Evolutionary conservation across 2,329 filamentous ascomycete species (phyloP).

Genomic region (Teratosphaeria nubilosa): DNA sequence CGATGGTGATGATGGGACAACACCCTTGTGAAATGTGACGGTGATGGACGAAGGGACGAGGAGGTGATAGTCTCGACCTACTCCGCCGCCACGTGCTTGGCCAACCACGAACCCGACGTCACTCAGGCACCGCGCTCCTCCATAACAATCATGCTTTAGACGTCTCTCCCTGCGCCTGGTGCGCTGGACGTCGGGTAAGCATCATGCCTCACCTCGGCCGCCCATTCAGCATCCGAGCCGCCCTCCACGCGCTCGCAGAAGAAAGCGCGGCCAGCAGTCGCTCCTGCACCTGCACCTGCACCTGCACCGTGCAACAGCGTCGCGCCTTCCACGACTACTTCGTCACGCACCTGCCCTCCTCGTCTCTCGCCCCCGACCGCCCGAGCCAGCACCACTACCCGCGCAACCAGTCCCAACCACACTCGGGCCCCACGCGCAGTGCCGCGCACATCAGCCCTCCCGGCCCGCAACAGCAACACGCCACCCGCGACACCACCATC

Average conservation of each 20-base stretch:
- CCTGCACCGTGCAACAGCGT: constrained; percentile 8
- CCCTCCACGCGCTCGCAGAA: constrained; percentile 17
- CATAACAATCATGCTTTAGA: neutral
- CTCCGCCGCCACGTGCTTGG: too few relatives aligned
- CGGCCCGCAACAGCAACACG: constrained; percentile 24
- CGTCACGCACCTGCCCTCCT: constrained; percentile 87
- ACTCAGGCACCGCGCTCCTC: too few relatives aligned
- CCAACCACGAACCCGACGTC: too few relatives aligned
- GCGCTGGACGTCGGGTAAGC: neutral
- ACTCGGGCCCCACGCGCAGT: constrained; percentile 39
- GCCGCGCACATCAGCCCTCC: constrained; percentile 24
- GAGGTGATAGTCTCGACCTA: too few relatives aligned
- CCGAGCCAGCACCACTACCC: constrained; percentile 67
- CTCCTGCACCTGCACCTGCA: too few relatives aligned
- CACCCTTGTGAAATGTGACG: too few relatives aligned
- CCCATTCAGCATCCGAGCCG: constrained; percentile 20
- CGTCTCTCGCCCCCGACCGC: constrained; percentile 75
- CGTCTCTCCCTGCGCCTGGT: neutral
- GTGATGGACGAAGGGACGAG: too few relatives aligned
- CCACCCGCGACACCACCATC: constrained; percentile 70
- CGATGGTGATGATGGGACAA: too few relatives aligned
- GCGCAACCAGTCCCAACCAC: constrained; percentile 71
- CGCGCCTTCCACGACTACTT: constrained; percentile 85
- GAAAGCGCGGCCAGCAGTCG: constrained; percentile 3
- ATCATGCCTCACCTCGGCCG: constrained; percentile 19